Evolutionary conservation across 2,329 filamentous ascomycete genomes (phyloP).

Genomic region (Cryphonectria nitschkei): DNA sequence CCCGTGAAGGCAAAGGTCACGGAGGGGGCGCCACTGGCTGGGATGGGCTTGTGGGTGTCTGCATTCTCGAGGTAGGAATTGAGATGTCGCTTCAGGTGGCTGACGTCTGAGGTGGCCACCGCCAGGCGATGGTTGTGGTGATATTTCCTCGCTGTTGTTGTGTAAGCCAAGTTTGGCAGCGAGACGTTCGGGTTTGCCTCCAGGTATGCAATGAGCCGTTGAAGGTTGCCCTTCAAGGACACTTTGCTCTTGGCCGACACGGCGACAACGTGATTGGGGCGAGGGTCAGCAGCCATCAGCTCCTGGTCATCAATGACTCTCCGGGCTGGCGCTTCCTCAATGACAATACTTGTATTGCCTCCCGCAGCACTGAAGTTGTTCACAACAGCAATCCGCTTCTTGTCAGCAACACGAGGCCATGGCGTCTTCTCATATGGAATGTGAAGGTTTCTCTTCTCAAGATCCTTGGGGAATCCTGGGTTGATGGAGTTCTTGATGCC

Average conservation of each 20-base stretch:
- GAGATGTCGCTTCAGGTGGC: conserved; percentile 34
- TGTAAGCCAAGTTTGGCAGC: conserved; percentile 55
- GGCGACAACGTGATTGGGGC: conserved; percentile 47
- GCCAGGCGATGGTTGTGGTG: conserved; percentile 41
- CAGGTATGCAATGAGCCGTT: conserved; percentile 42
- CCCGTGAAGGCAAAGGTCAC: conserved; percentile 49
- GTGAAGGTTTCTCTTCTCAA: conserved; percentile 40
- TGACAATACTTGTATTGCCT: conserved; percentile 57
- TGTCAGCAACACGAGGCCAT: conserved; percentile 2
- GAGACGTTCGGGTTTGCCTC: conserved; percentile 41
- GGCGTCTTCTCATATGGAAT: conserved; percentile 39
- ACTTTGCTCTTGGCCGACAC: conserved; percentile 49
- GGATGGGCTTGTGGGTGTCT: conserved; percentile 33
- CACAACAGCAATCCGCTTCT: conserved; percentile 11
- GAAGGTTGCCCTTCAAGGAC: conserved; percentile 49
- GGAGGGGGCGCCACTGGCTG: conserved; percentile 31
- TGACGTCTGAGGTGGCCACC: conserved; percentile 32
- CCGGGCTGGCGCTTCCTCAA: conserved; percentile 49
- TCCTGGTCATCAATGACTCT: conserved; percentile 14
- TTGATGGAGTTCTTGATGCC: conserved; percentile 50
- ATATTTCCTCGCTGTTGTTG: conserved; percentile 53
- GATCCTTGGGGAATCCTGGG: conserved; percentile 40
- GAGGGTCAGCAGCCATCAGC: conserved; percentile 39
- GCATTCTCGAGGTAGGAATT: conserved; percentile 23
- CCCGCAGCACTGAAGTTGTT: conserved; percentile 63